A percentile compares a stretch with the other conserved stretches of the same genome.
These are phyloP conservation scores for Cronartium quercuum DNA, from an alignment of 1,284 basidiomycete species.

Conservation along the genomic window DNA sequence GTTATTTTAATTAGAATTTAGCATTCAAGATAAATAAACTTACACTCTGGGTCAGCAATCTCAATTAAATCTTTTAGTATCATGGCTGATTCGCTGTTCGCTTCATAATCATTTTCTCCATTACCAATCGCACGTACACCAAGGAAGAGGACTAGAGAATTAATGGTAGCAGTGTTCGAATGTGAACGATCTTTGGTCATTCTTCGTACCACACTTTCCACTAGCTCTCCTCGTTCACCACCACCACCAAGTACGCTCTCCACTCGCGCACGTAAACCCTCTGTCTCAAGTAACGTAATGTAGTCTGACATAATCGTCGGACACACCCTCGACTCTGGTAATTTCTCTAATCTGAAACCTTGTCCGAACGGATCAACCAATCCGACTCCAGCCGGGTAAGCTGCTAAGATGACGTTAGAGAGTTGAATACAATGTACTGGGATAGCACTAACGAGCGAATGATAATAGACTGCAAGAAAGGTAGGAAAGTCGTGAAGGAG, in stretches of 20 bases:
- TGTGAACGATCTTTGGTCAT: slow-evolving; percentile 53
- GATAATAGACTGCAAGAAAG: slow-evolving; percentile 94
- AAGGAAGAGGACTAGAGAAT: slow-evolving; percentile 89
- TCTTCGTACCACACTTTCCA: neutral
- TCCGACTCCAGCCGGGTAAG: slow-evolving; percentile 71
- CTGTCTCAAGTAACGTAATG: slow-evolving; percentile 64
- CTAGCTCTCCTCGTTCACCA: slow-evolving; percentile 44
- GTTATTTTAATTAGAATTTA: too few relatives aligned
- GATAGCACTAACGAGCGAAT: slow-evolving; percentile 86
- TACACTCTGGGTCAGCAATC: slow-evolving; percentile 86
- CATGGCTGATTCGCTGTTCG: slow-evolving; percentile 59
- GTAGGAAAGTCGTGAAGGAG: slow-evolving; percentile 98
- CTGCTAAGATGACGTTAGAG: slow-evolving; percentile 90
- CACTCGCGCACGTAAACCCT: slow-evolving; percentile 68
- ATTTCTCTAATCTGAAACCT: slow-evolving; percentile 55
- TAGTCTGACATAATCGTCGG: slow-evolving; percentile 89
- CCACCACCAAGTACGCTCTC: slow-evolving; percentile 75
- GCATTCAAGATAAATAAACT: neutral
- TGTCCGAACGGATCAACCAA: slow-evolving; percentile 73
- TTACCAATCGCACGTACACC: slow-evolving; percentile 81
- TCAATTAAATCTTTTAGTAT: slow-evolving; percentile 72
- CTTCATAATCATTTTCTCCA: slow-evolving; percentile 68
- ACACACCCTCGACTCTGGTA: slow-evolving; percentile 81
- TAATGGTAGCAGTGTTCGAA: slow-evolving; percentile 84
- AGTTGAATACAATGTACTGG: slow-evolving; percentile 91